These are phyloP conservation scores for Exophiala sideris DNA, from an alignment of 2,329 filamentous ascomycete genomes.

Conservation along the genomic window DNA sequence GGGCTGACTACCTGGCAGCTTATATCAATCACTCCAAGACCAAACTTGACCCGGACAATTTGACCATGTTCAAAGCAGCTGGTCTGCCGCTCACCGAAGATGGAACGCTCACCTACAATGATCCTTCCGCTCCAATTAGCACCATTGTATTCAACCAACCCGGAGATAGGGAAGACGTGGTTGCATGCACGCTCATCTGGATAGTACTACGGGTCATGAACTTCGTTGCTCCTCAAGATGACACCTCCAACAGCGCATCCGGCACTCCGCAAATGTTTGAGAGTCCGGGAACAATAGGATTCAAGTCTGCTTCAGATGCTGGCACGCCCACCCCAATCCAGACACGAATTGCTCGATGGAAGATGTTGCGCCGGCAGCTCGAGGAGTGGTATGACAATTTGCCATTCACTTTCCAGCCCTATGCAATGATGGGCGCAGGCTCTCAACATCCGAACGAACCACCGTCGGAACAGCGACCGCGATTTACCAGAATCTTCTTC, in stretches of 20 bases:
- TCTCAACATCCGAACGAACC: slow-evolving; percentile 32
- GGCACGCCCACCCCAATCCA: slow-evolving; percentile 50
- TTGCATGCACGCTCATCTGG: slow-evolving; percentile 64
- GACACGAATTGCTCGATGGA: slow-evolving; percentile 44
- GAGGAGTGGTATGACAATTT: slow-evolving; percentile 58
- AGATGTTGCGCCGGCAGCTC: slow-evolving; percentile 54
- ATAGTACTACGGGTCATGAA: slow-evolving; percentile 65
- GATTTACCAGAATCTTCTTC: slow-evolving; percentile 57
- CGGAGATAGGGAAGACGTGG: slow-evolving; percentile 55
- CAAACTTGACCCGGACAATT: slow-evolving; percentile 59
- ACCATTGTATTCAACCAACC: slow-evolving; percentile 17
- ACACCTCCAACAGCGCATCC: slow-evolving; percentile 24
- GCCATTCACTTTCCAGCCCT: slow-evolving; percentile 58
- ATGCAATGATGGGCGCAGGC: slow-evolving; percentile 46
- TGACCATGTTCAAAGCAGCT: slow-evolving; percentile 62
- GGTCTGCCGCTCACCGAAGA: slow-evolving; percentile 55
- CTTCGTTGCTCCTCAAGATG: slow-evolving; percentile 46
- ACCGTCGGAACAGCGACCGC: slow-evolving; percentile 35
- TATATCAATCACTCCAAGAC: slow-evolving; percentile 62
- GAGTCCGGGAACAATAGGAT: slow-evolving; percentile 4
- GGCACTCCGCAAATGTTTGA: slow-evolving; percentile 40
- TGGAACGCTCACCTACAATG: slow-evolving; percentile 34
- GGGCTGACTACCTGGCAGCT: slow-evolving; percentile 63
- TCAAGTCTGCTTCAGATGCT: slow-evolving; percentile 29
- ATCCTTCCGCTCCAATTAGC: slow-evolving; percentile 14